phyloP scores from a whole-genome alignment of 2,329 filamentous ascomycete genomes.

The Neofusicoccum laricinum region DNA sequence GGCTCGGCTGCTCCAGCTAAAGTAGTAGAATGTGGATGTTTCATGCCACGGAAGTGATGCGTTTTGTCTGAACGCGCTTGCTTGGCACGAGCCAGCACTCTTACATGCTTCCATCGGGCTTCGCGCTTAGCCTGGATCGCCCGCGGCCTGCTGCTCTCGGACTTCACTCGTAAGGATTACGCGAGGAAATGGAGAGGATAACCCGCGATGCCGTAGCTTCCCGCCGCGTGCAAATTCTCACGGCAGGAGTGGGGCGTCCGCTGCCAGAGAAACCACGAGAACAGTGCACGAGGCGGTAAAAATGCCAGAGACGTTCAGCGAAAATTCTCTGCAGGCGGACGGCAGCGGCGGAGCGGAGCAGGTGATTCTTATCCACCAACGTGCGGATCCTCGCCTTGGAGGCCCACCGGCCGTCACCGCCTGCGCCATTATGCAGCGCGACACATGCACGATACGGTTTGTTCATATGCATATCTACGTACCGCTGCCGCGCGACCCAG shows the following conservation, averaged over 20 bases:
- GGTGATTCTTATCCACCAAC: constrained; percentile 12
- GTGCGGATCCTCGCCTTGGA: constrained; percentile 11
- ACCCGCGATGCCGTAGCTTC: constrained; percentile 1
- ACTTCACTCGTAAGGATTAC: constrained; percentile 13
- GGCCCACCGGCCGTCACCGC: constrained; percentile 16
- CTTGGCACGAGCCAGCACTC: constrained; percentile 11
- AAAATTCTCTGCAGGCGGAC: constrained; percentile 17
- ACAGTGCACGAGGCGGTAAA: constrained; percentile 10
- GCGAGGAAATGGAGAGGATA: constrained; percentile 11
- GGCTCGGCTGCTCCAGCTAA: not conserved
- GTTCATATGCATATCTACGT: not conserved
- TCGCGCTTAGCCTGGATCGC: not conserved
- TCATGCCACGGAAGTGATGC: constrained; percentile 14
- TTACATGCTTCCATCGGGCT: constrained; percentile 11
- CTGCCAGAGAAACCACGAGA: constrained; percentile 11
- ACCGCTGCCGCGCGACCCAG: not conserved
- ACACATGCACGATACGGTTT: constrained; percentile 9
- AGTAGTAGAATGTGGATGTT: constrained; percentile 5
- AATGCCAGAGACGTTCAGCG: constrained; percentile 5
- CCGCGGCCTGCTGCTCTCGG: constrained; percentile 11
- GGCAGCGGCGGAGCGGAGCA: constrained; percentile 16
- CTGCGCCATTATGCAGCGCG: constrained; percentile 9
- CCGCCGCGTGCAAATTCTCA: constrained; percentile 12
- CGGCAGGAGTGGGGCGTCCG: constrained; percentile 11
- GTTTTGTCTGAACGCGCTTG: constrained; percentile 1